Percentiles rank a stretch among this genome's conserved stretches.
Conservation (phyloP, 2,329 filamentous ascomycete genomes). For the Fusarium pseudonygamai region DNA sequence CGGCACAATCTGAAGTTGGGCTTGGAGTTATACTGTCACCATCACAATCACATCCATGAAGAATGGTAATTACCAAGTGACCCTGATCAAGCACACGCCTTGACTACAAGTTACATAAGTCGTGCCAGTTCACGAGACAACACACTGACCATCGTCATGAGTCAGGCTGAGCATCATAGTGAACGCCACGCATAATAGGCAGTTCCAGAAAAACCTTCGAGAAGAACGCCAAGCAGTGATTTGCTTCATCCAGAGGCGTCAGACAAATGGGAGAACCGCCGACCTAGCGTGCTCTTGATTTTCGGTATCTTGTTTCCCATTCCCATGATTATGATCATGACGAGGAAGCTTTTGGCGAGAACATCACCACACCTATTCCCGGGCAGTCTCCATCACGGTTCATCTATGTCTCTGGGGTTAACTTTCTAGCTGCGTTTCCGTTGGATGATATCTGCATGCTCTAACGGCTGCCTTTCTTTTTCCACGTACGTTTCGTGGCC, state of each 20-base stretch:
- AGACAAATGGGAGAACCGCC: neutral
- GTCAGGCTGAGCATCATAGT: slow-evolving; percentile 13
- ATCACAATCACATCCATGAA: neutral
- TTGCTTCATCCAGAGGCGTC: slow-evolving; percentile 15
- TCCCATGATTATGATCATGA: neutral
- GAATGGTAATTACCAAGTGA: neutral
- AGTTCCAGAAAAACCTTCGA: slow-evolving; percentile 32
- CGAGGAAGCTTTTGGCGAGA: neutral
- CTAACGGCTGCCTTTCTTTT: slow-evolving; percentile 27
- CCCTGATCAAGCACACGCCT: slow-evolving; percentile 13
- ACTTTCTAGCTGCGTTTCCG: slow-evolving; percentile 34
- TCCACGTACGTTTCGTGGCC: slow-evolving; percentile 36
- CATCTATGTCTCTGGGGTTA: slow-evolving; percentile 5
- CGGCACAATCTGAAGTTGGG: neutral
- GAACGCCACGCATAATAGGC: slow-evolving; percentile 20
- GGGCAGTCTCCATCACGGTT: neutral
- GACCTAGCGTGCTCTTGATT: neutral
- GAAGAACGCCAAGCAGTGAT: slow-evolving; percentile 23
- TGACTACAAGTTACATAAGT: slow-evolving; percentile 6
- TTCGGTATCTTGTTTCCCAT: neutral
- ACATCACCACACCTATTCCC: neutral
- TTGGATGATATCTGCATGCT: slow-evolving; percentile 24
- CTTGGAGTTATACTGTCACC: neutral
- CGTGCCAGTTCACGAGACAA: slow-evolving; percentile 8
- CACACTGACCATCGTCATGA: slow-evolving; percentile 6